Percentiles rank a stretch among this genome's conserved stretches.
Conservation (phyloP, 306 rosid species). For the Mimosa bimucronata region DNA sequence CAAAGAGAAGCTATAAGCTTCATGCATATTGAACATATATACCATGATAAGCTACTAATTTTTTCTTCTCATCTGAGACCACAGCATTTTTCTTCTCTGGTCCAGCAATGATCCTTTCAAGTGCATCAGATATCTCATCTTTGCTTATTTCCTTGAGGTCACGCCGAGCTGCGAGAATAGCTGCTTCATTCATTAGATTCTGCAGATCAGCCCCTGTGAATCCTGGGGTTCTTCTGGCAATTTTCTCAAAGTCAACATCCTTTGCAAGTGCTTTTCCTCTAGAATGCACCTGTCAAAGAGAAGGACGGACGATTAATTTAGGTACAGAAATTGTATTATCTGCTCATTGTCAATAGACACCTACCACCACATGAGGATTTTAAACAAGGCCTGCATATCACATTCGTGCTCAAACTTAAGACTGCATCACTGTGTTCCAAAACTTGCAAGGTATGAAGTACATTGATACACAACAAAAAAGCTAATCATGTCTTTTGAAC, state of each 20-base stretch:
- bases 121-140: slow-evolving; percentile 97
- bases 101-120: slow-evolving; percentile 96
- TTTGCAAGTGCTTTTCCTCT: slow-evolving; percentile 89
- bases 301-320: slow-evolving; percentile 29
- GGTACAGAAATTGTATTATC: not conserved
- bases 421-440: not conserved
- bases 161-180: slow-evolving; percentile 98
- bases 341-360: slow-evolving; percentile 12
- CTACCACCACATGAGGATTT: not conserved
- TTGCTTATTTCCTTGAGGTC: slow-evolving; percentile 97
- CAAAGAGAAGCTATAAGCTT: not conserved
- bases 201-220: slow-evolving; percentile 75
- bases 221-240: slow-evolving; percentile 96
- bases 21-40: not conserved
- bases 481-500: not conserved
- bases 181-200: slow-evolving; percentile 98
- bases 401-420: not conserved
- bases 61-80: slow-evolving; percentile 96
- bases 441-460: not conserved
- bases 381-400: slow-evolving; percentile 1
- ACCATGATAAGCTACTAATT: slow-evolving; percentile 75
- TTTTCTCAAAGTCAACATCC: slow-evolving; percentile 96
- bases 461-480: not conserved
- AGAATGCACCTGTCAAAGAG: slow-evolving; percentile 64
- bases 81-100: slow-evolving; percentile 99